A percentile compares a stretch with the other conserved stretches of the same genome.
Conservation (phyloP, 2,329 filamentous ascomycete genomes). For the Aspergillus chevalieri region DNA sequence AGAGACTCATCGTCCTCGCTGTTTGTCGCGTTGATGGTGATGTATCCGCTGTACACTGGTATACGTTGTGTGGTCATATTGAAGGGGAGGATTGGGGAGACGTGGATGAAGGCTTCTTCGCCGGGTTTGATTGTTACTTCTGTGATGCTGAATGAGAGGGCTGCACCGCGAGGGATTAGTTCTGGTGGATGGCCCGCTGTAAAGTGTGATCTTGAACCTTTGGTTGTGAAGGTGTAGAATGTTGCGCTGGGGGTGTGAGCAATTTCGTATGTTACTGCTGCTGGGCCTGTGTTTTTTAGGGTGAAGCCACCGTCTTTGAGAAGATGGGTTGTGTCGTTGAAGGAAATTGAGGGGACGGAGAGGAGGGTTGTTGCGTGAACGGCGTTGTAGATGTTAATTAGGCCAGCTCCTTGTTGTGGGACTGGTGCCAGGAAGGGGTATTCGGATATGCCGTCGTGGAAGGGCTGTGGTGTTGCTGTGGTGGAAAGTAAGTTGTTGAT, state of each 20-base stretch:
- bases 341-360: constrained; percentile 52
- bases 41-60: constrained; percentile 28
- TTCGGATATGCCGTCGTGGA: constrained; percentile 22
- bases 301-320: background rate
- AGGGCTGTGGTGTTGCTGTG: constrained; percentile 18
- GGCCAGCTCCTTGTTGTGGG: constrained; percentile 55
- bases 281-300: background rate
- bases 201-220: constrained; percentile 4
- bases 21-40: constrained; percentile 19
- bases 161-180: background rate
- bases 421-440: constrained; percentile 41
- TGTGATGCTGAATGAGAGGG: background rate
- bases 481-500: constrained; percentile 21
- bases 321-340: constrained; percentile 60
- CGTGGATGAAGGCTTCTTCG: background rate
- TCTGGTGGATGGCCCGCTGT: background rate
- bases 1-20: constrained; percentile 13
- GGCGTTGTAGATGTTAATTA: constrained; percentile 56
- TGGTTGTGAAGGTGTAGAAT: constrained; percentile 45
- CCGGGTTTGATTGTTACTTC: background rate
- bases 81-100: background rate
- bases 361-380: constrained; percentile 50
- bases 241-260: constrained; percentile 47
- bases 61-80: constrained; percentile 12
- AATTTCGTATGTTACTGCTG: constrained; percentile 24